phyloP scores from a whole-genome alignment of 2,329 filamentous ascomycete genomes.

The Clarireedia sp. region DNA sequence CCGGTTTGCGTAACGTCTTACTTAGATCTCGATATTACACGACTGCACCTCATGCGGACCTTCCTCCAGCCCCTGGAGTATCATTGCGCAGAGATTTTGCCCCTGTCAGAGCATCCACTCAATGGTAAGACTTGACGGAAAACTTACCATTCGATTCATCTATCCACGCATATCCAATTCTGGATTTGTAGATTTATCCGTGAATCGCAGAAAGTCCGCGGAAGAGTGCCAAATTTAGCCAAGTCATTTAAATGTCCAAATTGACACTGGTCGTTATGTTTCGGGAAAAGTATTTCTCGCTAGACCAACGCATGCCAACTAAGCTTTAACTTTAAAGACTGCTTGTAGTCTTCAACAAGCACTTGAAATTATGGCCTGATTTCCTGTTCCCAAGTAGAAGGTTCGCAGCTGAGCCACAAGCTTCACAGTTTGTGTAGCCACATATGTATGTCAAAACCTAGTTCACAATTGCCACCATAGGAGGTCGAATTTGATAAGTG shows the following conservation, averaged over 20 bases:
- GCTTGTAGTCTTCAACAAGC: neutral
- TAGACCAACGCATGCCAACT: no score
- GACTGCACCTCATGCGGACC: neutral
- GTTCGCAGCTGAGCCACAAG: neutral
- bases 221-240: no score
- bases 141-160: neutral
- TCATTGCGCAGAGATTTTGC: neutral
- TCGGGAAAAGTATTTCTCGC: no score
- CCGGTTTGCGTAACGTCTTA: neutral
- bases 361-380: neutral
- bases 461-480: neutral
- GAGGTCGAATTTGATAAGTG: neutral
- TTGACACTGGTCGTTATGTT: no score
- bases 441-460: neutral
- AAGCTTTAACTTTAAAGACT: no score
- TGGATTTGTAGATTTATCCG: no score
- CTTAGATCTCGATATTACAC: neutral
- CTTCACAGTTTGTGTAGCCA: neutral
- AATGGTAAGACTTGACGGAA: neutral
- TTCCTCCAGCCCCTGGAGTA: neutral
- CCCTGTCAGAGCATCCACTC: neutral
- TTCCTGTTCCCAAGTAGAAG: neutral
- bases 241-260: no score
- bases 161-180: no score
- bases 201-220: no score